Evolutionary conservation across 768 basidiomycete genomes (phyloP).

Genomic region (Mycena belliarum): DNA sequence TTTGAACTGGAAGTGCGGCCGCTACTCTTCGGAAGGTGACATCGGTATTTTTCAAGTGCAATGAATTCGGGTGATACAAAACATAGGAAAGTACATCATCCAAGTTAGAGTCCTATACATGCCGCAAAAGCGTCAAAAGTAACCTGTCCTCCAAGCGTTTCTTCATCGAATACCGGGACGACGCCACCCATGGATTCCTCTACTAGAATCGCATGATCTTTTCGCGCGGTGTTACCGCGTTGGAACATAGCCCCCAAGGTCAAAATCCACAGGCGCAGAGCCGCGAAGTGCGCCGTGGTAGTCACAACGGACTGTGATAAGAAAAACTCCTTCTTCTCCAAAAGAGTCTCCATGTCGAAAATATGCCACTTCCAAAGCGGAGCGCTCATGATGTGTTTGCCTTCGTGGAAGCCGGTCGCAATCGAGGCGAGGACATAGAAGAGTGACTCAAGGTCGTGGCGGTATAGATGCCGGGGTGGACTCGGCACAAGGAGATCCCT

Average conservation of each 20-base stretch:
- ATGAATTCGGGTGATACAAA: too few relatives aligned
- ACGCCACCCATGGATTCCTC: background rate
- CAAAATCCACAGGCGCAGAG: too few relatives aligned
- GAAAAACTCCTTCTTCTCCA: too few relatives aligned
- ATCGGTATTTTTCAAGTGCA: too few relatives aligned
- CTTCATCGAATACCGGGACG: background rate
- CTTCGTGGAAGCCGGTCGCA: background rate
- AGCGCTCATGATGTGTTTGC: background rate
- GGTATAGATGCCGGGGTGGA: background rate
- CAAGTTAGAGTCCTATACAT: too few relatives aligned
- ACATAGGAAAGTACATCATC: too few relatives aligned
- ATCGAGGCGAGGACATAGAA: background rate
- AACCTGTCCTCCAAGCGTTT: background rate
- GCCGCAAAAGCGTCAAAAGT: background rate
- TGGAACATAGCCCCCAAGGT: background rate
- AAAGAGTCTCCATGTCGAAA: too few relatives aligned
- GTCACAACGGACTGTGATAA: too few relatives aligned
- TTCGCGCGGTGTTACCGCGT: background rate
- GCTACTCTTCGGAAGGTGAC: too few relatives aligned
- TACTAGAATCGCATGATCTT: background rate
- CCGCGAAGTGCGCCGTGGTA: too few relatives aligned
- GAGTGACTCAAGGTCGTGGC: background rate
- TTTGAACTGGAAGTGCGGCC: too few relatives aligned
- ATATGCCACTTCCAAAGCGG: background rate
- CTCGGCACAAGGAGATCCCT: background rate